Base-by-base conservation (phyloP, 345 rosid genomes). In the Eucalyptus brandiana region DNA sequence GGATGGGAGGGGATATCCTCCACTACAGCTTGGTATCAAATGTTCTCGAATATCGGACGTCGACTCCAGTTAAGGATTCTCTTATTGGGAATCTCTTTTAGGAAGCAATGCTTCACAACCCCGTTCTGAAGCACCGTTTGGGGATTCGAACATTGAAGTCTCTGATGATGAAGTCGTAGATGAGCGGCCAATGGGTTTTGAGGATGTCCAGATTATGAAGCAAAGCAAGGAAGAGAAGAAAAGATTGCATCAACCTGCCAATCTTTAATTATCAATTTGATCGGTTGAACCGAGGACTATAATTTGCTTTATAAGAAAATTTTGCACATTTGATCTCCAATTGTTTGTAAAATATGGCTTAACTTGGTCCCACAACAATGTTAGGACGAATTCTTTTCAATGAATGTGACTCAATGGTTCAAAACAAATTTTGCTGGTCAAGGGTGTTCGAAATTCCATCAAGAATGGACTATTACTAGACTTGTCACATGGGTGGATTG, bases 121-220 rank as follows among this genome's bases (percentile, higher is more conserved):
- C 65, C 30, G 0, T 58, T 24, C 15, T 26, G 14, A 58, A 24
- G 1, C 65, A 58, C 7, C 30, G 0, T 24, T 2, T 58, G 30
- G 13, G 30, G 15, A 58, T 26, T 26, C 30, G 7, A 24, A 58
- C 0, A 4, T 58, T 24, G 65, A 26, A 58, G 65, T 58, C 30
- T 24, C 14, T 58, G 65, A 24, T 58, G 65, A 11, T 54, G 54
- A 17, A 58, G 65, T 11, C n/a, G 6, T 58, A 58, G n/a, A 58
- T 24, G 30, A 58, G 65, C 14, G 4, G 28, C 65, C 30, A 26
- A 24, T 13, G 67, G 8, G 8, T 26, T 58, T 58, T 58, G 67
- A 58, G 67, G n/a, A 58, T 58, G 67, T 58, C 67, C 6, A 11
- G 4, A 26, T 58, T 26, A 28, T 12, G 14, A 58, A 11, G 67